phyloP scores from a whole-genome alignment of 768 basidiomycete genomes.

The Rhizopogon vinicolor region DNA sequence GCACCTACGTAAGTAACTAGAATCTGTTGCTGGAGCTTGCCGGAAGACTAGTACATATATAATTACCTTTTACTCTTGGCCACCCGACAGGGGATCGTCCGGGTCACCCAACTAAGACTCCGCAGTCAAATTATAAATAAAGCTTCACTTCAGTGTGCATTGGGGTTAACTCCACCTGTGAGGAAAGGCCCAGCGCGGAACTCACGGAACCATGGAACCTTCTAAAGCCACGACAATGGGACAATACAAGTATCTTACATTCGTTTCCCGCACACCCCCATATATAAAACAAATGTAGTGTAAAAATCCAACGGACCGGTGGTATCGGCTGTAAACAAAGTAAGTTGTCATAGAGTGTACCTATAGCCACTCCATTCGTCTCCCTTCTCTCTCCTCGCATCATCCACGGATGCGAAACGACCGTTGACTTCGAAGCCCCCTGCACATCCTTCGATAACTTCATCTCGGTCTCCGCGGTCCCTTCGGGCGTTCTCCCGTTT shows the following conservation, averaged over 20 bases:
- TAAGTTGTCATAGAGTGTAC: slow-evolving; percentile 46
- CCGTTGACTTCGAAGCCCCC: slow-evolving; percentile 47
- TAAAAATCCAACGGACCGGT: neutral
- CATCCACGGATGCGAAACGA: slow-evolving; percentile 50
- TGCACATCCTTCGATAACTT: slow-evolving; percentile 45
- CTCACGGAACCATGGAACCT: neutral
- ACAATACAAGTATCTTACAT: neutral
- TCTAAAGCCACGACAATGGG: neutral
- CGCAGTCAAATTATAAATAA: too few relatives aligned
- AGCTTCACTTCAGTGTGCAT: too few relatives aligned
- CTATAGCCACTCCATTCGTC: slow-evolving; percentile 75
- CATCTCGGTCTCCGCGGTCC: slow-evolving; percentile 64
- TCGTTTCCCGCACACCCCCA: neutral
- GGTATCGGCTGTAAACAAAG: neutral
- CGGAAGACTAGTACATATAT: too few relatives aligned
- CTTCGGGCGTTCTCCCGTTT: slow-evolving; percentile 60
- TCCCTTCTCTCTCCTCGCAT: slow-evolving; percentile 67
- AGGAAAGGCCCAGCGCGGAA: neutral
- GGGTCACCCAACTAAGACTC: too few relatives aligned
- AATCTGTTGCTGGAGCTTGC: too few relatives aligned
- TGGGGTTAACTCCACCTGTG: too few relatives aligned
- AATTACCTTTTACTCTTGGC: too few relatives aligned
- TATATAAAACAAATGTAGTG: neutral
- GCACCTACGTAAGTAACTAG: too few relatives aligned
- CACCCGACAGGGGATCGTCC: too few relatives aligned